These are phyloP conservation scores for Rosa multiflora DNA, from an alignment of 306 rosid genomes.

Conservation along the genomic window DNA sequence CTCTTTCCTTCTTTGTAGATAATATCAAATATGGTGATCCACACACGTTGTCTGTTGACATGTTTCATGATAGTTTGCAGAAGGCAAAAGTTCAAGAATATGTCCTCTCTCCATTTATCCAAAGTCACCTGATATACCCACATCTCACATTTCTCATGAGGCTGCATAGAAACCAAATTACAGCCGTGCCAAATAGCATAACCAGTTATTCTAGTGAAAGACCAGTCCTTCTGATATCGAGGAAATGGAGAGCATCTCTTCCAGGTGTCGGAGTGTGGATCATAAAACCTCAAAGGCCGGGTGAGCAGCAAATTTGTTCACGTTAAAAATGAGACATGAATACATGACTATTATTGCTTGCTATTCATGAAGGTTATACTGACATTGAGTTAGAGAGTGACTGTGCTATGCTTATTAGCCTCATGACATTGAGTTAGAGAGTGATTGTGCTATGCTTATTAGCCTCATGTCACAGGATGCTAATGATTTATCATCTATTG, in stretches of 20 bases:
- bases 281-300: background rate
- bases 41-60: background rate
- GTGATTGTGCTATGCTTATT: too few relatives aligned
- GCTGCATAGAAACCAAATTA: background rate
- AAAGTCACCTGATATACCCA: background rate
- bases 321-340: too few relatives aligned
- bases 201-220: background rate
- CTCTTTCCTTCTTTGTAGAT: background rate
- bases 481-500: too few relatives aligned
- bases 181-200: background rate
- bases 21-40: background rate
- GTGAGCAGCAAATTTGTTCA: too few relatives aligned
- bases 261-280: background rate
- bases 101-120: background rate
- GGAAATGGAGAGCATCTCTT: background rate
- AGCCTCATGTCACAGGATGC: too few relatives aligned
- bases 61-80: background rate
- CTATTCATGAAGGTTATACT: too few relatives aligned
- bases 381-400: too few relatives aligned
- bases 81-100: background rate
- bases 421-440: too few relatives aligned
- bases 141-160: background rate
- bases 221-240: background rate
- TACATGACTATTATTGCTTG: too few relatives aligned
- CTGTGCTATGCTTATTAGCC: too few relatives aligned